These are phyloP conservation scores for Penicillium sp. DNA, from an alignment of 2,329 filamentous ascomycete genomes.

Conservation along the genomic window DNA sequence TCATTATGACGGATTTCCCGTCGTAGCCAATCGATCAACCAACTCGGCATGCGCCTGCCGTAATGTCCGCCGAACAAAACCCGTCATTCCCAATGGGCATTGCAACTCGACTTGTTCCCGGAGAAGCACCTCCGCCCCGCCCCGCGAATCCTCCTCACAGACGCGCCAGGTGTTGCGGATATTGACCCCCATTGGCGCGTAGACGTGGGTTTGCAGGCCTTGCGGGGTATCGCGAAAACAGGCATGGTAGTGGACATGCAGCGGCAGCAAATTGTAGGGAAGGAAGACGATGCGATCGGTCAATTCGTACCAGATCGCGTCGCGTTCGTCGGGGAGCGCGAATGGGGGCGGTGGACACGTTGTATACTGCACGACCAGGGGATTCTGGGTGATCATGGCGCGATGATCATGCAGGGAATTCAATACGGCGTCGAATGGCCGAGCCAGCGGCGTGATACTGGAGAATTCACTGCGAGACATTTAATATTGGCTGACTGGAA, in stretches of 20 bases:
- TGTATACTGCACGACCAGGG: slow-evolving; percentile 16
- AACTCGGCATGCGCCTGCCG: slow-evolving; percentile 66
- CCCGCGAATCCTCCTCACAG: slow-evolving; percentile 57
- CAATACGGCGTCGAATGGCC: slow-evolving; percentile 11
- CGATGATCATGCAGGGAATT: slow-evolving; percentile 29
- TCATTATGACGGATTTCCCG: not conserved
- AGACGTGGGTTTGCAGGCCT: slow-evolving; percentile 74
- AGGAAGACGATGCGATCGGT: slow-evolving; percentile 71
- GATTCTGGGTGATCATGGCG: slow-evolving; percentile 30
- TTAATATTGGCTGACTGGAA: too few species aligned
- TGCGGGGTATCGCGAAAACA: slow-evolving; percentile 69
- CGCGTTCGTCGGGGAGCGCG: slow-evolving; percentile 62
- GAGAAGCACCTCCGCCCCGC: slow-evolving; percentile 61
- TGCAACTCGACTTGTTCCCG: slow-evolving; percentile 76
- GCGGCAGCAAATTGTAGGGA: slow-evolving; percentile 56
- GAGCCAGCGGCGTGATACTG: too few species aligned
- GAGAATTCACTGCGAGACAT: too few species aligned
- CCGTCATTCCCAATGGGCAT: slow-evolving; percentile 68
- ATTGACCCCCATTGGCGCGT: slow-evolving; percentile 75
- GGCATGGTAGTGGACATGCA: slow-evolving; percentile 67
- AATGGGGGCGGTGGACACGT: too few species aligned
- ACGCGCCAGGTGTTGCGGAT: slow-evolving; percentile 73
- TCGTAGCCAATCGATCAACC: slow-evolving; percentile 53
- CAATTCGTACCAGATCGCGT: slow-evolving; percentile 41
- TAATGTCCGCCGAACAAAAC: slow-evolving; percentile 74